phyloP scores from a whole-genome alignment of 2,329 filamentous ascomycete genomes.

The Helicocarpus griseus region DNA sequence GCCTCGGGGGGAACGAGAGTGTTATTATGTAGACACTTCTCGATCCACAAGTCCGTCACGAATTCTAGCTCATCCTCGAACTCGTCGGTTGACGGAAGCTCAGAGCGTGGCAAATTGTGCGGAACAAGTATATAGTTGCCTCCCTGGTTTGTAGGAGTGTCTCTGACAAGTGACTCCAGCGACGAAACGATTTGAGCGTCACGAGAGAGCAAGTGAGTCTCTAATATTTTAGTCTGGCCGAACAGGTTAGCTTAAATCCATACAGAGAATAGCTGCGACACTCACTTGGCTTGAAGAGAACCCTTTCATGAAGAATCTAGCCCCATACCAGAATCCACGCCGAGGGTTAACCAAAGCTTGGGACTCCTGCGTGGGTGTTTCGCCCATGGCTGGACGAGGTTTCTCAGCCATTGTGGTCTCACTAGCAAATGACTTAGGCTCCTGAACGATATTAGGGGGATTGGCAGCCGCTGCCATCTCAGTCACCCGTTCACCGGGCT shows the following conservation, averaged over 20 bases:
- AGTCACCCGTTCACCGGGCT: constrained; percentile 9
- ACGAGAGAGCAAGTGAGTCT: constrained; percentile 31
- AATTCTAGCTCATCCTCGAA: constrained; percentile 35
- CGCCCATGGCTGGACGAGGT: constrained; percentile 8
- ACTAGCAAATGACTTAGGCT: constrained; percentile 29
- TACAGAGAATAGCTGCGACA: constrained; percentile 18
- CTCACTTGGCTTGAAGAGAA: constrained; percentile 46
- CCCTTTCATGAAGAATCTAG: constrained; percentile 51
- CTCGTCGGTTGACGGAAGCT: constrained; percentile 30
- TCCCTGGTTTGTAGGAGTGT: constrained; percentile 14
- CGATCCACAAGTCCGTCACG: constrained; percentile 89
- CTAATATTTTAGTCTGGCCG: constrained; percentile 26
- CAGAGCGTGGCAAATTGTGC: constrained; percentile 24
- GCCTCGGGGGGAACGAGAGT: constrained; percentile 57
- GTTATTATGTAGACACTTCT: constrained; percentile 74
- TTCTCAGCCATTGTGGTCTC: constrained; percentile 25
- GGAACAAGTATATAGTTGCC: constrained; percentile 32
- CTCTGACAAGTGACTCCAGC: constrained; percentile 25
- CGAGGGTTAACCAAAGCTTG: constrained; percentile 17
- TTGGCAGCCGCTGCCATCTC: constrained; percentile 12
- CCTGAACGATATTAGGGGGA: constrained; percentile 22
- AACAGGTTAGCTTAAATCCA: neutral
- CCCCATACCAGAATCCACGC: constrained; percentile 44
- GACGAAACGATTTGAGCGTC: constrained; percentile 30
- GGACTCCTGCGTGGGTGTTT: constrained; percentile 14